These are phyloP conservation scores for Trametes coccinea DNA, from an alignment of 768 basidiomycete genomes.

Conservation along the genomic window DNA sequence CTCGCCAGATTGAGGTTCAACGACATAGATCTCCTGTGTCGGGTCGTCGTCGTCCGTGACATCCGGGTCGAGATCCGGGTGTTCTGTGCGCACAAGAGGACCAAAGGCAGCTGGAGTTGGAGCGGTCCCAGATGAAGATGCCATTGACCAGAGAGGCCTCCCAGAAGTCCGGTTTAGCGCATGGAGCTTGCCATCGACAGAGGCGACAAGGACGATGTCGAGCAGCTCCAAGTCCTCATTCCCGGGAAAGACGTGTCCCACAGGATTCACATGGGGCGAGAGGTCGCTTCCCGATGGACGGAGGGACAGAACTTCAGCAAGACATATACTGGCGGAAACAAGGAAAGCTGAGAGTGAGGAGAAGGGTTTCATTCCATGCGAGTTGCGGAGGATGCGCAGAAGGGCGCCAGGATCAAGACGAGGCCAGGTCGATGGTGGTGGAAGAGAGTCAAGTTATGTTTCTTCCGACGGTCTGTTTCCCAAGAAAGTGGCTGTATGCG, in stretches of 20 bases:
- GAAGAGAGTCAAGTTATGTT: neutral
- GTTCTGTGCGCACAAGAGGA: constrained; percentile 74
- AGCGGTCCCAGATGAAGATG: constrained; percentile 28
- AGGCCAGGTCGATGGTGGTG: neutral
- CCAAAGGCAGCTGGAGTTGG: constrained; percentile 53
- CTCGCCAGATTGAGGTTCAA: constrained; percentile 93
- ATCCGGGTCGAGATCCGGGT: constrained; percentile 59
- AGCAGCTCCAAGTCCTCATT: constrained; percentile 59
- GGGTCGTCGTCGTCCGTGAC: constrained; percentile 49
- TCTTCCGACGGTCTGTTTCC: no score
- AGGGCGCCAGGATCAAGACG: neutral
- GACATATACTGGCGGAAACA: constrained; percentile 25
- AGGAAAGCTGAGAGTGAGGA: constrained; percentile 20
- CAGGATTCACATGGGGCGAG: constrained; percentile 23
- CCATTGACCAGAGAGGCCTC: constrained; percentile 85
- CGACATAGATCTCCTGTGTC: constrained; percentile 79
- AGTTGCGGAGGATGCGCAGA: neutral
- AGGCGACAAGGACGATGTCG: constrained; percentile 86
- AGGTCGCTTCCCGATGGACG: constrained; percentile 24
- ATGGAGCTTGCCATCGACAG: constrained; percentile 93
- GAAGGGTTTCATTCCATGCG: constrained; percentile 21
- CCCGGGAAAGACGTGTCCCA: constrained; percentile 3
- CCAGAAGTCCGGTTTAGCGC: constrained; percentile 89
- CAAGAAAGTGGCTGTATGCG: no score
- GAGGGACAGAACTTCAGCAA: constrained; percentile 30